Conservation (phyloP, 306 rosid genomes). For the Gillenia trifoliata region DNA sequence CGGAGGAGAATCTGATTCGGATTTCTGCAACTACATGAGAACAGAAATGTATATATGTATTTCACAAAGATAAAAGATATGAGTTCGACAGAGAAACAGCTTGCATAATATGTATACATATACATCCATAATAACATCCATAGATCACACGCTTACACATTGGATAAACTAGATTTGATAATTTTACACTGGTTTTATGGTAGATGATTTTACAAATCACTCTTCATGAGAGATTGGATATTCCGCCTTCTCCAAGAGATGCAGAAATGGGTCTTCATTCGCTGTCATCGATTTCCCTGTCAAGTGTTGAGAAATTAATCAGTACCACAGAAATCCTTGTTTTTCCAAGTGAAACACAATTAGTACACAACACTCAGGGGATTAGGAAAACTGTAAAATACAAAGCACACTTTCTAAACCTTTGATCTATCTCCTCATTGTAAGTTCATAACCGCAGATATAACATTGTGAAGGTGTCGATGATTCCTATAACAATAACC, state of each 20-base stretch:
- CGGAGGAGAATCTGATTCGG: too few species aligned
- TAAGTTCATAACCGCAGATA: too few species aligned
- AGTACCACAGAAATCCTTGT: background rate
- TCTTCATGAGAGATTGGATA: background rate
- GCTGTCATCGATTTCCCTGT: slow-evolving; percentile 1
- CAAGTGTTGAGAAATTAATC: background rate
- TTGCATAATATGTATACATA: background rate
- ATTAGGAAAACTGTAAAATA: background rate
- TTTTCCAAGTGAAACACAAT: slow-evolving; percentile 1
- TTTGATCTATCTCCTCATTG: too few species aligned
- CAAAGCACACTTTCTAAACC: background rate
- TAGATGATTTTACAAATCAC: background rate
- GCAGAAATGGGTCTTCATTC: background rate
- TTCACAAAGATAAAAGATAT: too few species aligned
- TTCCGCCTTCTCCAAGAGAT: background rate
- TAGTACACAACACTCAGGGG: background rate
- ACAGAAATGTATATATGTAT: too few species aligned
- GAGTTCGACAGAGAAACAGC: background rate
- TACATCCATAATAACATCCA: background rate
- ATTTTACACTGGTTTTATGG: background rate
- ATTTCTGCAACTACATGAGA: too few species aligned
- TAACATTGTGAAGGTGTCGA: too few species aligned
- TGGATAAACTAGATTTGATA: background rate
- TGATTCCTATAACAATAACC: too few species aligned
- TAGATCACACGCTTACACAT: background rate